Conservation (phyloP, 2,329 filamentous ascomycete species). For the Chrysosporium keratinophilum region DNA sequence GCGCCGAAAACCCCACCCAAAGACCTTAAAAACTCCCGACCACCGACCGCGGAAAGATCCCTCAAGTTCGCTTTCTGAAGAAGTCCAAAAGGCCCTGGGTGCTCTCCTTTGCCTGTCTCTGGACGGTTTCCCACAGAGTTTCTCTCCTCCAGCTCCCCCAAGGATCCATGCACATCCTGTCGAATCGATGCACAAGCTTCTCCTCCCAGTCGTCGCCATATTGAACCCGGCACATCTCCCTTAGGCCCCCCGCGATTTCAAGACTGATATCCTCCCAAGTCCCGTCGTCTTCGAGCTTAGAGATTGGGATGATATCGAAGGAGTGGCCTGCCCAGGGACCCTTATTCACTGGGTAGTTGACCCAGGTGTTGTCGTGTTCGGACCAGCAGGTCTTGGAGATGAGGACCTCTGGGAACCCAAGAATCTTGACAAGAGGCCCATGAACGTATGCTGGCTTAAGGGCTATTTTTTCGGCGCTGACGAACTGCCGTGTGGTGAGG, state of each 20-base stretch:
- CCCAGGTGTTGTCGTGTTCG: conserved; percentile 2
- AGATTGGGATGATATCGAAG: conserved; percentile 9
- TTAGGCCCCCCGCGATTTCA: conserved; percentile 2
- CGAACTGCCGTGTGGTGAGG: conserved; percentile 10
- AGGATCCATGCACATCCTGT: conserved; percentile 1
- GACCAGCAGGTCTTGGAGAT: conserved; percentile 9
- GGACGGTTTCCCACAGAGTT: conserved; percentile 5
- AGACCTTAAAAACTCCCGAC: background rate
- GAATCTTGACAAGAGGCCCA: conserved; percentile 10
- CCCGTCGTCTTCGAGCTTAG: conserved; percentile 3
- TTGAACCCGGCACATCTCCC: conserved; percentile 1
- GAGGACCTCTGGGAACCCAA: conserved; percentile 11
- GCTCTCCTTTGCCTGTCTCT: conserved; percentile 6
- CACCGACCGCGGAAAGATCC: background rate
- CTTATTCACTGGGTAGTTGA: conserved; percentile 2
- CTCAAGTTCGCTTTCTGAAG: background rate
- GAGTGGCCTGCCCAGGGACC: conserved; percentile 11
- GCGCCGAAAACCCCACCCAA: background rate
- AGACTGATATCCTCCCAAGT: conserved; percentile 11
- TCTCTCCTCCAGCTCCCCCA: conserved; percentile 8
- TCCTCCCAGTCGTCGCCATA: conserved; percentile 9
- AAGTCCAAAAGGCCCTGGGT: background rate
- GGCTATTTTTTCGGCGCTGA: conserved; percentile 8
- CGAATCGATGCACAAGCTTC: conserved; percentile 7
- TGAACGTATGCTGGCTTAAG: conserved; percentile 9